Percentiles rank a stretch among this genome's conserved stretches.
Evolutionary conservation across 805 yeast genomes (phyloP).

Genomic region (Candida sanyiensis): DNA sequence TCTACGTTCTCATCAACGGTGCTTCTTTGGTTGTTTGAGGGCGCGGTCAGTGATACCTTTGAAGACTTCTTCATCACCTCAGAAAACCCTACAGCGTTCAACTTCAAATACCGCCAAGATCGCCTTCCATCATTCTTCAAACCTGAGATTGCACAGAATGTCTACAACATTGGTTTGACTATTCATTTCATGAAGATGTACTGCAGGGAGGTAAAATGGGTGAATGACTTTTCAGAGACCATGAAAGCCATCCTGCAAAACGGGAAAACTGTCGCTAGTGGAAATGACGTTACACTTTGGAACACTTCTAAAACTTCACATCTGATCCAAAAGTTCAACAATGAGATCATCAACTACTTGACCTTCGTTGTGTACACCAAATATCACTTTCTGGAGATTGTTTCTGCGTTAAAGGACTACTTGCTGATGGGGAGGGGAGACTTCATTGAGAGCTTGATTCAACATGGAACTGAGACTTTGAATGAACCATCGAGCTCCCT

Average conservation of each 20-base stretch:
- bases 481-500: constrained; percentile 57
- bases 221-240: constrained; percentile 36
- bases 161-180: constrained; percentile 68
- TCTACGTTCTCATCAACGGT: constrained; percentile 58
- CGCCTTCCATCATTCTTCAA: constrained; percentile 44
- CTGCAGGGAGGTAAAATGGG: constrained; percentile 69
- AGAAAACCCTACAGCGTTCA: constrained; percentile 14
- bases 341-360: constrained; percentile 48
- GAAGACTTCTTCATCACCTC: constrained; percentile 49
- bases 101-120: constrained; percentile 16
- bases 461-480: constrained; percentile 47
- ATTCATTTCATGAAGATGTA: constrained; percentile 54
- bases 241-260: constrained; percentile 7
- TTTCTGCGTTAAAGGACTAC: constrained; percentile 58
- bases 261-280: constrained; percentile 11
- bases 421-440: constrained; percentile 76
- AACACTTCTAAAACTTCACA: constrained; percentile 25
- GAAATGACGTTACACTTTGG: constrained; percentile 9
- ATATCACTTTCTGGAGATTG: constrained; percentile 44
- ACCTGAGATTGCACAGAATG: constrained; percentile 34
- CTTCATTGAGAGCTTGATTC: constrained; percentile 61
- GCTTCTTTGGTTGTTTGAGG: constrained; percentile 63
- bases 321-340: constrained; percentile 39
- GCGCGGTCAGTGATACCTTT: constrained; percentile 48
- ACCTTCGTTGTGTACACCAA: constrained; percentile 44